Conservation (phyloP, 441 rosid genomes). For the Erodium chrysanthum region DNA sequence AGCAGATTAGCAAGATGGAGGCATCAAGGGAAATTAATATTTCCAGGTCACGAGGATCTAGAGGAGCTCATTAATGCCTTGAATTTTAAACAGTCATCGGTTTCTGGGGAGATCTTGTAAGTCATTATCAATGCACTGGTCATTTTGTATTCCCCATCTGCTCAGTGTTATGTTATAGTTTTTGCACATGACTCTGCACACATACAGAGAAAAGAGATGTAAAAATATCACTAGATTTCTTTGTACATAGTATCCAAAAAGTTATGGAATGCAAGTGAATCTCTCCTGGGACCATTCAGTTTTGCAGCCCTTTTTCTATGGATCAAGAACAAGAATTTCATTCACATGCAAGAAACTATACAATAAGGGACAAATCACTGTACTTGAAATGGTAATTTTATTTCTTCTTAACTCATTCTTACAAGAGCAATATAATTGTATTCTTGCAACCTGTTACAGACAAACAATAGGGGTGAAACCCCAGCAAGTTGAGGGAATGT, state of each 20-base stretch:
- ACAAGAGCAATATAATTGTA: slow-evolving; percentile 10
- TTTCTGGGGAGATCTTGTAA: not conserved
- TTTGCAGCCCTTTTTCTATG: not conserved
- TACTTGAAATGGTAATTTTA: slow-evolving; percentile 1
- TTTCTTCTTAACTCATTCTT: slow-evolving; percentile 18
- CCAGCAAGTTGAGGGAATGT: slow-evolving; percentile 23
- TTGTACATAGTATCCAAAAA: not conserved
- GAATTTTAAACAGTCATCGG: not conserved
- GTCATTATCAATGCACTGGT: not conserved
- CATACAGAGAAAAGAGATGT: not conserved
- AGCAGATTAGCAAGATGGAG: slow-evolving; percentile 49
- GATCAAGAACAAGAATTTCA: not conserved
- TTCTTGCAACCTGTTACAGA: slow-evolving; percentile 11
- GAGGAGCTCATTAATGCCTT: slow-evolving; percentile 33
- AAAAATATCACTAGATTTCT: not conserved
- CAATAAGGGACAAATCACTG: not conserved
- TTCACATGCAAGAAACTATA: not conserved
- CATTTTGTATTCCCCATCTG: not conserved
- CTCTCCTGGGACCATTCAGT: not conserved
- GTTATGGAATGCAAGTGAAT: not conserved
- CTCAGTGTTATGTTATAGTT: not conserved
- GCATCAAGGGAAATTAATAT: slow-evolving; percentile 37
- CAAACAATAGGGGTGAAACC: not conserved
- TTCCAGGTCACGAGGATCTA: slow-evolving; percentile 30
- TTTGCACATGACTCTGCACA: slow-evolving; percentile 4